Conservation (phyloP, 2,329 filamentous ascomycete genomes). For the Trichoderma lentiforme region DNA sequence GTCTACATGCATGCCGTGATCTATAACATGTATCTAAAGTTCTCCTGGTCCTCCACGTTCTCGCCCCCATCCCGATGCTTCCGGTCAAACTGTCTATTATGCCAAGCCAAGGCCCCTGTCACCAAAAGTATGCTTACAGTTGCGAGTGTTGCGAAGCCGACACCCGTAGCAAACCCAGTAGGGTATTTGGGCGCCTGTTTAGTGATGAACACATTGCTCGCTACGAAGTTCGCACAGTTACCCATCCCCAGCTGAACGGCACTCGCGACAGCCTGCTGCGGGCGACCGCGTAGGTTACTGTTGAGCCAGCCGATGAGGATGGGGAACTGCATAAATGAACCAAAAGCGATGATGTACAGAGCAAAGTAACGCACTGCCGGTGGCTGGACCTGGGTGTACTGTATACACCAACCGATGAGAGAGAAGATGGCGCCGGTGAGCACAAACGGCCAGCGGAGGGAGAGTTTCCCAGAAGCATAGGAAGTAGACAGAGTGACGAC, state of each 20-base stretch:
- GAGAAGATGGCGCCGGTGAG: background rate
- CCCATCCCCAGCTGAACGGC: background rate
- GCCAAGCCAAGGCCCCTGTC: background rate
- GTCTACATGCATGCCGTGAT: background rate
- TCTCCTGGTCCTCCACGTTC: background rate
- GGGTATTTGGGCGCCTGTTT: background rate
- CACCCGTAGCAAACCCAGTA: background rate
- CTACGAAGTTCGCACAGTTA: background rate
- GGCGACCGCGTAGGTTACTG: background rate
- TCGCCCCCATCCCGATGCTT: background rate
- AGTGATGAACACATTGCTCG: background rate
- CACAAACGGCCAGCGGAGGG: background rate
- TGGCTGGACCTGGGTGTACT: background rate
- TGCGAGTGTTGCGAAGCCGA: background rate
- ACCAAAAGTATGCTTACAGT: background rate
- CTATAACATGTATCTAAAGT: background rate
- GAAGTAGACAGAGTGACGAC: background rate
- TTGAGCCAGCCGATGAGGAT: slow-evolving; percentile 2
- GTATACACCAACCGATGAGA: background rate
- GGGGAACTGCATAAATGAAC: background rate
- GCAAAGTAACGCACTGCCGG: background rate
- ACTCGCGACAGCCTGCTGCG: background rate
- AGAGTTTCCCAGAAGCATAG: background rate
- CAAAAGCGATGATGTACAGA: background rate
- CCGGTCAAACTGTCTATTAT: background rate